Evolutionary conservation across 1,284 basidiomycete species (phyloP).

Genomic region (Paramarasmius palmivorus): DNA sequence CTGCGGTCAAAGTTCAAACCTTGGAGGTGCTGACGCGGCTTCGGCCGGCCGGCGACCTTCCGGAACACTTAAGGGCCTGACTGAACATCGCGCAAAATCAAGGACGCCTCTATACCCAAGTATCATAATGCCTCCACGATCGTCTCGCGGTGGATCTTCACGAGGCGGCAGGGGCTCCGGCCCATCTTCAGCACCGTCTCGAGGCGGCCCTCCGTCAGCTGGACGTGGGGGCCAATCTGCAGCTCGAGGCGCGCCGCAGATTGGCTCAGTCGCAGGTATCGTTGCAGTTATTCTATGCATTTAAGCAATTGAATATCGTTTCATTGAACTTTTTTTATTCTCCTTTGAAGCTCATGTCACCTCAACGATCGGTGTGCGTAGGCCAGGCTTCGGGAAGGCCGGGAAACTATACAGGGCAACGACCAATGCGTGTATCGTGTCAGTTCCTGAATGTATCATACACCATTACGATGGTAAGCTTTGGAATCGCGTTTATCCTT

Average conservation of each 20-base stretch:
- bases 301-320: background rate
- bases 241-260: slow-evolving; percentile 3
- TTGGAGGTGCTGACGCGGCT: too few species aligned
- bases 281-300: background rate
- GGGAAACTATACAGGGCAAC: slow-evolving; percentile 33
- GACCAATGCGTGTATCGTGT: slow-evolving; percentile 41
- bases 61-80: too few species aligned
- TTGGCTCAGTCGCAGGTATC: background rate
- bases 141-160: background rate
- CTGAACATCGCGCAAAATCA: too few species aligned
- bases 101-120: too few species aligned
- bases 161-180: background rate
- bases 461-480: slow-evolving; percentile 51
- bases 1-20: too few species aligned
- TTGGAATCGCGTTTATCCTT: background rate
- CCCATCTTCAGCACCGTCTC: too few species aligned
- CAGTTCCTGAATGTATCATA: slow-evolving; percentile 37
- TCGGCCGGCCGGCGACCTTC: too few species aligned
- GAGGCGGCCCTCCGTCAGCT: slow-evolving; percentile 1
- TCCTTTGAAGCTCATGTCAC: slow-evolving; percentile 18
- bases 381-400: slow-evolving; percentile 35
- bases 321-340: background rate
- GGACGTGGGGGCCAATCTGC: slow-evolving; percentile 9
- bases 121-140: background rate
- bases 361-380: slow-evolving; percentile 41